Base-by-base conservation (phyloP, 176 grass and related monocot species). In the Avena insularis region DNA sequence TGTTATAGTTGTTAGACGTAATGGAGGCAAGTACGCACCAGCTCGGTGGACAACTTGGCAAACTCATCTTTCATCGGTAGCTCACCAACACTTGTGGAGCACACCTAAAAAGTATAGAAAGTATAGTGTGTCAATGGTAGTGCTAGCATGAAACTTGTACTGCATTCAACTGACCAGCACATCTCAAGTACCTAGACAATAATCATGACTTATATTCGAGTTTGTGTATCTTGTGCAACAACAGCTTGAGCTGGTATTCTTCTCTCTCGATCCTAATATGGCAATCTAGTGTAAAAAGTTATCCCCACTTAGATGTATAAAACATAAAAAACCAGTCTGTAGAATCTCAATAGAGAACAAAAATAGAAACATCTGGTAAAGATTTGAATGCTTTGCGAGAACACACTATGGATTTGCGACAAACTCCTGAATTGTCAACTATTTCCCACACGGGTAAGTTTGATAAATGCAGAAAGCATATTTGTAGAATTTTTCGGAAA, bases 381-480 rank as follows among this genome's bases (percentile, higher is more conserved):
- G 63, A 90, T 54, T 87, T 50, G 54, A 70, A 83, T 71, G 9
- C 49, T 59, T 71, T 61, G 54, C 23, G 31, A 79, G 61, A 75
- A 5, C 79, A 82, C 89, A 98, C 93, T 21, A 91, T 95, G 12
- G 95, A 69, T 91, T 98, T 93, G 75, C 95, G 93, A 93, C 43
- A 45, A 45, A 45, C 4, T 45, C 43, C 43, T 6, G 4, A 45
- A 45, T 45, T 45, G 7, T 45, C 43, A 6, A 45, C 43, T 45
- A 5, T 45, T 5, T 45, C 7, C 43, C 93, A 45, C 43, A 45
- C 43, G 1, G 6, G 43, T 45, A 45, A 45, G 43, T 45, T 45
- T 45, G 43, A 45, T 2, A 45, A 45, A 5, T 45, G 4, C 43
- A 45, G 4, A 45, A 45, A 45, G 43, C 43, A 45, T 45, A 45